Conservation (phyloP, 129 eudicot genomes). For the Flaveria ramosissima region DNA sequence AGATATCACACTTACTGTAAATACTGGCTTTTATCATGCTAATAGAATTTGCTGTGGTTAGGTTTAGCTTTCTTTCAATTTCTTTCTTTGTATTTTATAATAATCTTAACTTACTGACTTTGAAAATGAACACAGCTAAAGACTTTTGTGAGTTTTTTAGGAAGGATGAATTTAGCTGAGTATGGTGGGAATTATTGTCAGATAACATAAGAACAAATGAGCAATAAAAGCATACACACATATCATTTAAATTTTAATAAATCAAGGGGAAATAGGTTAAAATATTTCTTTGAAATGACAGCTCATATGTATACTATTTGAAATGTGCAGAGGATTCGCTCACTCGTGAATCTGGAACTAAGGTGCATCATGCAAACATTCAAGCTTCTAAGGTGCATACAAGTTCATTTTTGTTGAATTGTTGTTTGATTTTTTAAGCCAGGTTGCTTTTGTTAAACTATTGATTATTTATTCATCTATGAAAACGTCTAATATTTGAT, state of each 20-base stretch:
- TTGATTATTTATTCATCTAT: neutral
- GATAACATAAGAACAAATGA: neutral
- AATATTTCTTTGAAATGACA: neutral
- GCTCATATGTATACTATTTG: conserved; percentile 25
- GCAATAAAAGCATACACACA: neutral
- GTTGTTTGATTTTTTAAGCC: neutral
- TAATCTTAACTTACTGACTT: neutral
- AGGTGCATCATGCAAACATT: conserved; percentile 88
- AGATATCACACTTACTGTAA: neutral
- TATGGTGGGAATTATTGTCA: conserved; percentile 1
- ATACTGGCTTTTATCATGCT: neutral
- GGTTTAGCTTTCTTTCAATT: neutral
- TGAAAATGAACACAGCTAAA: neutral
- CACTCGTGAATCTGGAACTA: conserved; percentile 87
- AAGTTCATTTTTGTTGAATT: neutral
- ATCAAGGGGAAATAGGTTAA: neutral
- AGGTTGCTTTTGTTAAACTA: neutral
- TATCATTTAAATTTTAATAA: neutral
- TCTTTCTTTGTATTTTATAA: neutral
- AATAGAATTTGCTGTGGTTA: neutral
- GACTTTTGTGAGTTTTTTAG: neutral
- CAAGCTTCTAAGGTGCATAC: conserved; percentile 86
- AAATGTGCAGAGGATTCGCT: conserved; percentile 77
- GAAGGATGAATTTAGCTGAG: conserved; percentile 5
- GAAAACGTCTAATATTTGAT: neutral